Evolutionary conservation across 805 yeast species (phyloP), one percentile per base, ranked within the genome.

Genomic region (Yamadazyma olivae): DNA sequence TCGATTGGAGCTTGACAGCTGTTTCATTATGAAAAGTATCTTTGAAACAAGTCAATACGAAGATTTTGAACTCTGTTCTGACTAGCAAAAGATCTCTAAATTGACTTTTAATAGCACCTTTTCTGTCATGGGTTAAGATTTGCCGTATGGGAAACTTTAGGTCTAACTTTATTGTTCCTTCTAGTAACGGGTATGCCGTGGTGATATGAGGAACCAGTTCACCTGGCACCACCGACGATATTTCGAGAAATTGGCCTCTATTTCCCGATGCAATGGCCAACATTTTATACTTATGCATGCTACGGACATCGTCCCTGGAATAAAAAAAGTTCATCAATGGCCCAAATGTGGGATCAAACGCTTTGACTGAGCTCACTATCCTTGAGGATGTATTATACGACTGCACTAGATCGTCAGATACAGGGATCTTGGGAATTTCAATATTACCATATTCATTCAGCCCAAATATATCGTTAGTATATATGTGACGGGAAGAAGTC

Each of bases 101-200:
- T 5, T 41, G 33, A 17, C 51, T 48, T 3, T 51, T 51, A 15
- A 49, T 43, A 5, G 40, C 24, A 3, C 53, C 33, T 1, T 57
- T 43, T 1, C 54, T 27, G 9, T 46, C 44, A 6, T 65, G 56
- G 3, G 67, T 46, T 26, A 58, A 57, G 3, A 75, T 61, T 35
- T 66, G 72, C 32, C 61, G 62, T 6, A 75, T 71, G 2, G 64
- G 53, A 3, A 70, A 61, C 4, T 59, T 48, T 13, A 70, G 42
- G 16, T 45, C 35, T 2, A 56, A 39, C 32, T 54, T 49, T 24
- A 43, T 41, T 8, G 51, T 20, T 9, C 26, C 15, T 24, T 7
- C 18, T 10, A 36, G 26, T n/a, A 26, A 16, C 15, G 39, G 39
- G 17, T 26, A 30, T 17, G 27, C 23, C 2, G 26, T 30, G 2